phyloP scores from a whole-genome alignment of 768 basidiomycete genomes.

The Tulasnella sp. region DNA sequence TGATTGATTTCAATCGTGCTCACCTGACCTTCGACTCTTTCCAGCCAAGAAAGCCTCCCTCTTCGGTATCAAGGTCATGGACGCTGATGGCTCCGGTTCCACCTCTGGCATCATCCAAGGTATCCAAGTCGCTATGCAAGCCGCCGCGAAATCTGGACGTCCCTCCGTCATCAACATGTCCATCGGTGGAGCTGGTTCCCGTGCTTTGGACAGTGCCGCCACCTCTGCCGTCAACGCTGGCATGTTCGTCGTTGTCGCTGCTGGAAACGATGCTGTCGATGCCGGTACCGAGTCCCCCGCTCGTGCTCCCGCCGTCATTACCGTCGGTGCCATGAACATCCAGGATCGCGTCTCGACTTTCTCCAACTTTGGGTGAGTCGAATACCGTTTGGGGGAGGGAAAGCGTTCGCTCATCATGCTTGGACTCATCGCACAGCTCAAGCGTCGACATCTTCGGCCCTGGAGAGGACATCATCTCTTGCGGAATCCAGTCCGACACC shows the following conservation, averaged over 20 bases:
- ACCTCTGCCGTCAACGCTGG: slow-evolving; percentile 13
- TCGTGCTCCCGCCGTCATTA: slow-evolving; percentile 15
- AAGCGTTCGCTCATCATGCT: not conserved
- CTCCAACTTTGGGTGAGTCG: slow-evolving; percentile 23
- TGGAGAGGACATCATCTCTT: slow-evolving; percentile 21
- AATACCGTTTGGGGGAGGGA: not conserved
- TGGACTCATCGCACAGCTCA: not conserved
- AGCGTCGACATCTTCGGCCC: slow-evolving; percentile 22
- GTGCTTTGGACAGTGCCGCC: slow-evolving; percentile 18
- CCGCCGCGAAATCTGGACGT: slow-evolving; percentile 3
- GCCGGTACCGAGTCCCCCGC: slow-evolving; percentile 19
- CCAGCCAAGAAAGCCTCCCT: slow-evolving; percentile 6
- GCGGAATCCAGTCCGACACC: slow-evolving; percentile 18
- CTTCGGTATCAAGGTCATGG: slow-evolving; percentile 15
- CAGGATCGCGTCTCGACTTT: slow-evolving; percentile 17
- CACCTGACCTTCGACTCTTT: not conserved
- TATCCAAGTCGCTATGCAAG: slow-evolving; percentile 16
- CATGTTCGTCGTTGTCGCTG: slow-evolving; percentile 22
- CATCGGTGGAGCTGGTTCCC: slow-evolving; percentile 13
- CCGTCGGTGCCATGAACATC: slow-evolving; percentile 23
- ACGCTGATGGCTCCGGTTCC: slow-evolving; percentile 10
- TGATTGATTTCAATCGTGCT: not conserved
- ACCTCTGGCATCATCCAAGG: slow-evolving; percentile 19
- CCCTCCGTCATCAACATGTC: slow-evolving; percentile 23
- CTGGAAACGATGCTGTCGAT: slow-evolving; percentile 21